phyloP scores from a whole-genome alignment of 495 filamentous ascomycete species.

The Penicillium subrubescens region DNA sequence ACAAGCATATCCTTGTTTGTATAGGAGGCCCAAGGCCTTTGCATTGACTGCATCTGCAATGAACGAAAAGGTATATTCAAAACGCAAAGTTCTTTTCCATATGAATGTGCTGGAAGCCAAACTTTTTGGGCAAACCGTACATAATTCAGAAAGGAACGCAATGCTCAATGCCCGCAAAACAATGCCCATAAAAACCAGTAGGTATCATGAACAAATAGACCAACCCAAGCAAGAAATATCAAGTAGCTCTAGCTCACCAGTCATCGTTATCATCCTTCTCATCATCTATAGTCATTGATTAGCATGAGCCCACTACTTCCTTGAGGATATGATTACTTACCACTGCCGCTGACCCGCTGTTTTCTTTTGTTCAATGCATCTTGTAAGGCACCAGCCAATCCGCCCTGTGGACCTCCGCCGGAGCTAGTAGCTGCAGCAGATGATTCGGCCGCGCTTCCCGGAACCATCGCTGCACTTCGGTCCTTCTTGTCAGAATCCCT shows the following conservation, averaged over 20 bases:
- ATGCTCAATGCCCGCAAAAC: slow-evolving; percentile 12
- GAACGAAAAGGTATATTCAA: slow-evolving; percentile 26
- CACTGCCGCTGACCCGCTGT: slow-evolving; percentile 85
- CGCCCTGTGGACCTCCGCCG: slow-evolving; percentile 59
- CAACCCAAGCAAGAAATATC: slow-evolving; percentile 7
- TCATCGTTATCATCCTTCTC: slow-evolving; percentile 78
- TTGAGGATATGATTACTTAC: slow-evolving; percentile 57
- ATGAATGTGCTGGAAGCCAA: slow-evolving; percentile 16
- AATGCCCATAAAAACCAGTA: slow-evolving; percentile 18
- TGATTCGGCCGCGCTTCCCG: slow-evolving; percentile 55
- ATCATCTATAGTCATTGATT: slow-evolving; percentile 60
- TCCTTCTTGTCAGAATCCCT: slow-evolving; percentile 75
- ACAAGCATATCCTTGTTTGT: background rate
- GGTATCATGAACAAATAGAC: slow-evolving; percentile 27
- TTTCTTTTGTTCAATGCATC: slow-evolving; percentile 77
- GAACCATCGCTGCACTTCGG: slow-evolving; percentile 72
- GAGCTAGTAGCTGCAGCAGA: slow-evolving; percentile 51
- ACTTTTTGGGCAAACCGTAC: slow-evolving; percentile 27
- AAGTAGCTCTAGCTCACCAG: slow-evolving; percentile 54
- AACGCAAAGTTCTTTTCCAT: slow-evolving; percentile 9
- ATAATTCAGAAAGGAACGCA: slow-evolving; percentile 11
- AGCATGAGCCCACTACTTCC: slow-evolving; percentile 7
- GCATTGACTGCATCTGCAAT: slow-evolving; percentile 6
- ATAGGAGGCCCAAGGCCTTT: background rate
- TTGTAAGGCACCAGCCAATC: slow-evolving; percentile 80